phyloP scores from a whole-genome alignment of 2,329 filamentous ascomycete species.

The Fusarium xyrophilum region DNA sequence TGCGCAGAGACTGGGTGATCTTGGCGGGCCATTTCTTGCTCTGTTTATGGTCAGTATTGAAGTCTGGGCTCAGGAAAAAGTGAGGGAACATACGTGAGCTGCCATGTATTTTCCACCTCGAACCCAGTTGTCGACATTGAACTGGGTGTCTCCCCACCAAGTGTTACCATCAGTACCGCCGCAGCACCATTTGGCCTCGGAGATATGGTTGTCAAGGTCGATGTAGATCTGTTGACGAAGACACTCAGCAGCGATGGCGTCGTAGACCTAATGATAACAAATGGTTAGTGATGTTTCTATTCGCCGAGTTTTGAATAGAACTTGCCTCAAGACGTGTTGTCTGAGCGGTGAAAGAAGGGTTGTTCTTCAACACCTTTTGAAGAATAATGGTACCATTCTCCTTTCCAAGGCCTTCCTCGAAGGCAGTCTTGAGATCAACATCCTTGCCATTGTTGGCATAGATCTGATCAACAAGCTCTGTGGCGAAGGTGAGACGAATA shows the following conservation, averaged over 20 bases:
- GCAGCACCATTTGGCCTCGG: slow-evolving; percentile 66
- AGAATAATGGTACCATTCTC: slow-evolving; percentile 61
- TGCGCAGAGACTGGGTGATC: slow-evolving; percentile 53
- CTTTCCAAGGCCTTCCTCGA: slow-evolving; percentile 55
- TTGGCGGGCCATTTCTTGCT: slow-evolving; percentile 24
- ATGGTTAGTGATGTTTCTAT: too few relatives aligned
- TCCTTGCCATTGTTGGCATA: slow-evolving; percentile 57
- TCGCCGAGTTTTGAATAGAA: too few relatives aligned
- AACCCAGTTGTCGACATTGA: slow-evolving; percentile 65
- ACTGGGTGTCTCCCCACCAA: slow-evolving; percentile 69
- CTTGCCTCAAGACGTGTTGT: slow-evolving; percentile 62
- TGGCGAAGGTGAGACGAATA: slow-evolving; percentile 68
- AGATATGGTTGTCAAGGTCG: slow-evolving; percentile 68
- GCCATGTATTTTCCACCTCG: slow-evolving; percentile 68
- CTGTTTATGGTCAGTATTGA: neutral
- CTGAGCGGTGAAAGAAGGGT: slow-evolving; percentile 60
- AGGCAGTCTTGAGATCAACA: slow-evolving; percentile 54
- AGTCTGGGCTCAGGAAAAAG: accelerated
- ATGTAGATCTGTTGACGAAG: slow-evolving; percentile 62
- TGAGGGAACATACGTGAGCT: slow-evolving; percentile 53
- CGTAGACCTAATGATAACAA: slow-evolving; percentile 57
- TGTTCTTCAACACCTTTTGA: slow-evolving; percentile 60
- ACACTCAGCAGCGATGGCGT: slow-evolving; percentile 66
- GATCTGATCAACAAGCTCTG: slow-evolving; percentile 68
- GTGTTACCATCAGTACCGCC: slow-evolving; percentile 60